Conservation (phyloP, 495 filamentous ascomycete species). For the Annulohypoxylon stygium region DNA sequence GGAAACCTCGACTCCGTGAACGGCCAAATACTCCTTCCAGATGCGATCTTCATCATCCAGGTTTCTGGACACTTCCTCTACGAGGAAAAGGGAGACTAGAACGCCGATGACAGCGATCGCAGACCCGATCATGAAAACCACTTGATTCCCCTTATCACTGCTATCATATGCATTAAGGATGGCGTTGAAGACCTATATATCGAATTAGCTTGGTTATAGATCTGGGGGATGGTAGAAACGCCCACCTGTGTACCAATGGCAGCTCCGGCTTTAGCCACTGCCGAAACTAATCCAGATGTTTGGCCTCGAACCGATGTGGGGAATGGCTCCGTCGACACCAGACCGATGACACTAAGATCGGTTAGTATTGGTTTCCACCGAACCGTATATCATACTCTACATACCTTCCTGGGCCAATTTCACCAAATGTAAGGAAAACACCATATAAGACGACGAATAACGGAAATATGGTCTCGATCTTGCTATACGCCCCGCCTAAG, state of each 20-base stretch:
- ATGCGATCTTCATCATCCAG: neutral
- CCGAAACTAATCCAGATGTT: neutral
- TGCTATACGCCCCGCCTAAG: no score
- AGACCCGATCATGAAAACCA: neutral
- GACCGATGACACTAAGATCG: no score
- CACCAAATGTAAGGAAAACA: no score
- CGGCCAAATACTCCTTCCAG: neutral
- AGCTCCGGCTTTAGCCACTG: neutral
- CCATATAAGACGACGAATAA: no score
- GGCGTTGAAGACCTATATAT: neutral
- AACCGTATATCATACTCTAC: no score
- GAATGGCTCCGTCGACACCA: neutral
- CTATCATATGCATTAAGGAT: neutral
- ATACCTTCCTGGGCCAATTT: no score
- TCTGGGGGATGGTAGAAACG: neutral
- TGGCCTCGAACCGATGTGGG: neutral
- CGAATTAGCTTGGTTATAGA: neutral
- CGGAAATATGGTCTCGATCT: no score
- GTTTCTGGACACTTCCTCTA: neutral
- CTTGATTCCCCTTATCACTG: neutral
- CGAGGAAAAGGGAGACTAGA: neutral
- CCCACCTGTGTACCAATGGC: neutral
- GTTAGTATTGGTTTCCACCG: no score
- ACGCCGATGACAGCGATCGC: neutral
- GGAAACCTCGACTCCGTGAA: neutral